Base-by-base conservation (phyloP, 2,329 filamentous ascomycete genomes). In the Hymenoscyphus fraxineus region DNA sequence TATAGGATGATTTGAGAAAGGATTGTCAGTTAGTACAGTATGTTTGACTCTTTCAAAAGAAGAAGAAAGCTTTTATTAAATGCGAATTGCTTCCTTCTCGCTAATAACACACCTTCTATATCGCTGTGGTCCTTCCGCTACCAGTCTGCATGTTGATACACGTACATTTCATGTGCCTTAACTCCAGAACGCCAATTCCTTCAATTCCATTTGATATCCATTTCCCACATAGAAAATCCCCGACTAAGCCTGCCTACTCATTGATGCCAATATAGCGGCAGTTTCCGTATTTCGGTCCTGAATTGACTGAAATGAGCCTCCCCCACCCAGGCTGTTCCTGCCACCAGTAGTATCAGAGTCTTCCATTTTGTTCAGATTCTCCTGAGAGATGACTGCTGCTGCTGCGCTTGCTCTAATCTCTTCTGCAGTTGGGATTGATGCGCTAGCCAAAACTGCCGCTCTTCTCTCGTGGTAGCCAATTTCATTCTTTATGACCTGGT, bases 401-500 rank as follows among this genome's bases (percentile, higher is more conserved):
- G 62, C 65, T 16, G 68, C 65, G 6, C 66, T 67, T 3, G 58
- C 62, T 40, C 64, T 71, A n/a, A 71, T 66, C 16, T 65, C 64
- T 32, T 70, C 70, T 9, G 66, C 68, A 6, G 60, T 65, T 59
- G 68, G 69, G 40, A 73, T 38, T 1, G 78, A 80, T 3, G 76
- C 76, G 10, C 80, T 81, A 1, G 78, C 79, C 27, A 87, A 77
- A 5, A 88, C 83, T 4, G 81, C 80, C 70, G 82, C 78, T 51
- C 85, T 82, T 61, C 86, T 80, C 64, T 82, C 79, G 70, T 87
- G 85, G 78, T 88, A 87, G 74, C 88, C 86, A 40, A 85, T 81
- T 75, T 94, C 91, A 71, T 80, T 82, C 71, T 83, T 77, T 70
- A 92, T 82, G 39, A 89, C 83, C 73, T 92, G 91, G 64, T 91